Percentiles rank a stretch among this genome's conserved stretches.
Conservation (phyloP, 306 rosid genomes). For the Rosa rugosa region DNA sequence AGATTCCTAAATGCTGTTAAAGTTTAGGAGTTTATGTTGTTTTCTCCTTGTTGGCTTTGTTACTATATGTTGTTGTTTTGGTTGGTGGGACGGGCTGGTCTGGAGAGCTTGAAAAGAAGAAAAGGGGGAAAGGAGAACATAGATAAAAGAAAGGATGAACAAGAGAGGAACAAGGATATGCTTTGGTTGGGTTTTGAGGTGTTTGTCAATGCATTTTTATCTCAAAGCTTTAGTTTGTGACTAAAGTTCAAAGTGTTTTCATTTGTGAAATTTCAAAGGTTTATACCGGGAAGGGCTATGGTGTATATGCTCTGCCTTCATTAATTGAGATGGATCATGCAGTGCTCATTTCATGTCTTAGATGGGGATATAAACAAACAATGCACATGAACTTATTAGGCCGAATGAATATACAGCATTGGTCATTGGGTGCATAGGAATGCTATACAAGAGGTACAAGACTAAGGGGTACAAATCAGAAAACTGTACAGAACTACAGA, state of each 20-base stretch:
- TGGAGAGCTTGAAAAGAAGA: no score
- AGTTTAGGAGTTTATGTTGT: not conserved
- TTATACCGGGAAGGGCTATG: not conserved
- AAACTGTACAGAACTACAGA: not conserved
- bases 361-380: not conserved
- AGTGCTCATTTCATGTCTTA: not conserved
- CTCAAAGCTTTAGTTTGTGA: not conserved
- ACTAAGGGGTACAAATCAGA: not conserved
- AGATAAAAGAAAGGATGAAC: not conserved
- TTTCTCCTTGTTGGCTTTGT: not conserved
- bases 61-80: no score
- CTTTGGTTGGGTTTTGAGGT: not conserved
- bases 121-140: not conserved
- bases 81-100: not conserved
- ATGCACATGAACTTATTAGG: not conserved
- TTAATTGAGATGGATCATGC: not conserved
- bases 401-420: not conserved
- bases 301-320: not conserved
- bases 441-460: not conserved
- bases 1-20: not conserved
- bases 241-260: not conserved
- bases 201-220: not conserved
- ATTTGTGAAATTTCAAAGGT: not conserved
- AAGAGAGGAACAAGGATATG: not conserved
- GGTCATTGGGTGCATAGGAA: not conserved